Percentiles rank a stretch among this genome's conserved stretches.
phyloP scores from a whole-genome alignment of 129 eudicot species.

The Smallanthus sonchifolius region DNA sequence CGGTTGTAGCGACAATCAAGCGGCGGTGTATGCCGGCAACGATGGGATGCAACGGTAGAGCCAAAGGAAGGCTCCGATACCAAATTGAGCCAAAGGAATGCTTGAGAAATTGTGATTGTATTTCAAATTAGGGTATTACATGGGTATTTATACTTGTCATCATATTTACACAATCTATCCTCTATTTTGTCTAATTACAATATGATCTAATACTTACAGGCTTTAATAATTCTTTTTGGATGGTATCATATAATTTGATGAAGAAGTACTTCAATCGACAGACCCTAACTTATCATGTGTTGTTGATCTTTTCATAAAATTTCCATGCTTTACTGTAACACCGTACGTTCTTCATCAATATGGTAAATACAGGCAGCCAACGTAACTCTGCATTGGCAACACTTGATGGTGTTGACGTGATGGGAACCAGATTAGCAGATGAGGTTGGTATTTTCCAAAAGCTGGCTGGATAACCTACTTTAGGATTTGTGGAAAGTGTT shows the following conservation, averaged over 20 bases:
- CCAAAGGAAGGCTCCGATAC: no score
- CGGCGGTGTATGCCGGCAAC: no score
- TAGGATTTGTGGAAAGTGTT: not conserved
- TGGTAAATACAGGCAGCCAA: slow-evolving; percentile 62
- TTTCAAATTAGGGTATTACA: no score
- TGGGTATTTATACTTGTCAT: no score
- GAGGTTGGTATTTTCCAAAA: slow-evolving; percentile 51
- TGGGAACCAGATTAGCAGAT: slow-evolving; percentile 91
- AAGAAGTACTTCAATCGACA: not conserved
- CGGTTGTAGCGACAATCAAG: no score
- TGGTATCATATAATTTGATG: not conserved
- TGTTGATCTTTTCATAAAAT: not conserved
- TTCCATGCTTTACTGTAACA: not conserved
- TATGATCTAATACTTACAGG: not conserved
- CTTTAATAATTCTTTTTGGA: not conserved
- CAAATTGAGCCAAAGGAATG: no score
- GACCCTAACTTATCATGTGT: not conserved
- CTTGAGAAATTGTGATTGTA: no score
- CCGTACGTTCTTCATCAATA: not conserved
- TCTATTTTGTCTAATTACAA: no score
- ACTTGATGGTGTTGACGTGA: slow-evolving; percentile 88
- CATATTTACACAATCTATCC: no score
- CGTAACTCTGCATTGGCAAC: slow-evolving; percentile 67
- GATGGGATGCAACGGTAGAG: no score
- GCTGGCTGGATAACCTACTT: not conserved